Base-by-base conservation (phyloP, 148 eudicot genomes). In the Fagopyrum esculentum region DNA sequence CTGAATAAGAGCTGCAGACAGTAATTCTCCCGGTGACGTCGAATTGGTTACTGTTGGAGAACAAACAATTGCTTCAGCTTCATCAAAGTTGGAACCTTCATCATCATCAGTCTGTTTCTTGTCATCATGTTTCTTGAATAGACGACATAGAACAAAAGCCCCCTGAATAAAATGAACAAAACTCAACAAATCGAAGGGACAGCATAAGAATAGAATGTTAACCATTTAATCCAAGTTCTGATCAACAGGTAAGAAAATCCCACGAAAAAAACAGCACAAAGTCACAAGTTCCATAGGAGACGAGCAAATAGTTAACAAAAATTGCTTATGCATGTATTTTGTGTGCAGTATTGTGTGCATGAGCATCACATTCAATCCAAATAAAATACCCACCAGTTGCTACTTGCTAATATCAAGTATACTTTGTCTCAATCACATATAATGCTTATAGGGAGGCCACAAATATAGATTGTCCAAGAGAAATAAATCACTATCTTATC, bases 131-230 rank as follows among this genome's bases (percentile, higher is more conserved):
- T 96, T 96, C 83, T 86, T 91, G 47, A 96, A 90, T 76, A 96
- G 82, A 49, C 97, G 97, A 74, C 94, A 89, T 6, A 96, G 86
- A 70, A 92, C 91, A 85, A 79, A 96, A 44, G 97, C 83, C 47
- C 83, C 87, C 99, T 96, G 82, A 54, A 77, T 78, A 66, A 78
- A 78, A 16, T 8, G 44, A 46, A 35, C 26, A 55, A 35, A 66
- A 66, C 46, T 61, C 71, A 40, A 66, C 19, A 66, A 43, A 35
- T 10, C 8, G 11, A 57, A 57, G 26, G 46, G 13, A 22, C 76
- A 74, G 17, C 68, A 74, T 57, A 12, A 30, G 43, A 22, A 22
- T 72, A 22, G n/a, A 49, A 26, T 9, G n/a, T 1, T 50, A 22
- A 72, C 22, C 13, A 72, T 72, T 15, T 15, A 15, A 0, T 12